phyloP scores from a whole-genome alignment of 768 basidiomycete species.

The Pisolithus albus region DNA sequence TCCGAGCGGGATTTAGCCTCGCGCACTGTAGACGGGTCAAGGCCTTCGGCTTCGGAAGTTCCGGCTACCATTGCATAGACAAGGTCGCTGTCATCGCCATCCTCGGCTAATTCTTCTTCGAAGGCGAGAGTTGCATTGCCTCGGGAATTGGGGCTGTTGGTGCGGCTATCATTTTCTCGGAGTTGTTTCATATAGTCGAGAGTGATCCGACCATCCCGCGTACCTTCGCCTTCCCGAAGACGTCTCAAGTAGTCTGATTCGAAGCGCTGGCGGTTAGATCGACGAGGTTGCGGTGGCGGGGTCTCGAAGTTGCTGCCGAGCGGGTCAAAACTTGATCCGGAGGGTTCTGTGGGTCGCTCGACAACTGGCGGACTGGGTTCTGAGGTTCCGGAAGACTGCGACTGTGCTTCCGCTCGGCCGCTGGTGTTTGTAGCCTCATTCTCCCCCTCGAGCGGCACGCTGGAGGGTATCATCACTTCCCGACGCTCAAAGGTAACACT shows the following conservation, averaged over 20 bases:
- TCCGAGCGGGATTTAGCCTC: no score
- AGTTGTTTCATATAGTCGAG: not conserved
- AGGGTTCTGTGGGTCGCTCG: no score
- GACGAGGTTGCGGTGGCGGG: not conserved
- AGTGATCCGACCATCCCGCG: not conserved
- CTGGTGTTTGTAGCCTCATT: no score
- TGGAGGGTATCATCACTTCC: not conserved
- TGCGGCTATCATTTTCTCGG: no score
- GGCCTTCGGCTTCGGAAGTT: not conserved
- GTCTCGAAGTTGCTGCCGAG: not conserved
- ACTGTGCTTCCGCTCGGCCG: no score
- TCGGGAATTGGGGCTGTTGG: no score
- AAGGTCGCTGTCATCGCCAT: not conserved
- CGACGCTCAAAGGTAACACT: slow-evolving; percentile 3
- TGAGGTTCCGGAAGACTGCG: no score
- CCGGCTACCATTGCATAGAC: slow-evolving; percentile 1
- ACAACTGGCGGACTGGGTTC: no score
- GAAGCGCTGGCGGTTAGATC: not conserved
- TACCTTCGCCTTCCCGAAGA: not conserved
- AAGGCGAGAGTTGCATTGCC: not conserved
- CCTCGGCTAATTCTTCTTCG: not conserved
- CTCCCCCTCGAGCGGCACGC: not conserved
- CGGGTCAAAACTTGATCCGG: not conserved
- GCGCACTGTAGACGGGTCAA: not conserved
- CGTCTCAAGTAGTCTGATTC: not conserved